Base-by-base conservation (phyloP, 306 rosid genomes). In the Mimosa pudica region DNA sequence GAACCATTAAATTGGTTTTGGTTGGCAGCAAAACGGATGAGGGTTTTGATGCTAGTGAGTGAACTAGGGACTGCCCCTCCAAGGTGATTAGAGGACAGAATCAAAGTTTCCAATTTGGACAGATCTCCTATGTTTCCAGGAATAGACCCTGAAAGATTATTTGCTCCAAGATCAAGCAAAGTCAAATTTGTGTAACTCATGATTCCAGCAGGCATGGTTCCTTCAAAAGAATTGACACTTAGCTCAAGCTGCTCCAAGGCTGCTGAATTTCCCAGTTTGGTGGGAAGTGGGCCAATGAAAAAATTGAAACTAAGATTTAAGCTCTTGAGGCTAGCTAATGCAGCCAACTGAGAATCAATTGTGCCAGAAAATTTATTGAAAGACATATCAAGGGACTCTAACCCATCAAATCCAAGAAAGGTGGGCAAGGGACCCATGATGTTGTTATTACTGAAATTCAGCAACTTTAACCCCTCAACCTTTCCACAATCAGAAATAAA, bases 351-450 rank as follows among this genome's bases (percentile, higher is more conserved):
- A 4, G 41, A 62, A 74, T 2, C 45, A 70, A 92, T 70, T 42
- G 0, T 75, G 41, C 92, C 97, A 30, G 0, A 2, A 38, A 92
- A 66, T 0, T 0, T 0, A 85, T 95, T 92, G 77, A 41, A 80
- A 84, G 98, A 84, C 70, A 95, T 79, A 81, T 95, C 98, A 71
- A 92, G 82, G 46, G 62, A 3, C 78, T 92, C 87, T 90, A 95
- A 81, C 41, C 42, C 84, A 18, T 10, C 14, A 83, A 90, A 95
- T 63, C 98, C 93, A 65, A 0, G 77, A 83, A 91, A 89, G 46
- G 51, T 12, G 20, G 98, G 97, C 74, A 95, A 85, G 79, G 5
- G 0, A 75, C 89, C 87, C 1, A 0, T 18, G 74, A 95, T 70
- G 32, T 4, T 6, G 82, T 90, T 95, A 17, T 0, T 0, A 85